Evolutionary conservation across 2,329 filamentous ascomycete species (phyloP).

Genomic region (Pseudovirgaria hyperparasitica): DNA sequence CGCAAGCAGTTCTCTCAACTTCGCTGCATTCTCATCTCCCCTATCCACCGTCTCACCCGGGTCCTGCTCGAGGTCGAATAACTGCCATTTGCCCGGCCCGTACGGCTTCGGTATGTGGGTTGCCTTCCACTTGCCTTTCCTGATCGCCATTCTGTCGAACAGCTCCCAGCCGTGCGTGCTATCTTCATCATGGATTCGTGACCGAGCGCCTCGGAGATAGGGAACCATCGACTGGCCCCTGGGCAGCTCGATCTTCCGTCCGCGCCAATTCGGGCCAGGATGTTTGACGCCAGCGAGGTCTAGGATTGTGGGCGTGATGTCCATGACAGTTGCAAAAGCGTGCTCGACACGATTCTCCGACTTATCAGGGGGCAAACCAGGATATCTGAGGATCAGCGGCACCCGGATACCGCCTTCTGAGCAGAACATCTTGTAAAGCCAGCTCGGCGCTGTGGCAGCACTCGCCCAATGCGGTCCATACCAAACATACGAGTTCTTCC

Average conservation of each 20-base stretch:
- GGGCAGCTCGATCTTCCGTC: conserved; percentile 23
- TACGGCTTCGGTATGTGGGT: conserved; percentile 16
- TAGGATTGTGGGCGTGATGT: conserved; percentile 23
- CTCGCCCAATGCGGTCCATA: conserved; percentile 23
- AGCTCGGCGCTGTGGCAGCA: conserved; percentile 10
- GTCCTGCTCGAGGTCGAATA: conserved; percentile 20
- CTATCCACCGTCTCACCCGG: conserved; percentile 22
- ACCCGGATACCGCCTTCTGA: conserved; percentile 21
- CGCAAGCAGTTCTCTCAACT: conserved; percentile 15
- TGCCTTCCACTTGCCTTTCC: conserved; percentile 24
- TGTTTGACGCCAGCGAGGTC: conserved; percentile 20
- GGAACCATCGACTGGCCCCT: conserved; percentile 2
- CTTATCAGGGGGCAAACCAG: conserved; percentile 5
- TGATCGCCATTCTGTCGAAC: conserved; percentile 20
- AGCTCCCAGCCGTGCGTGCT: conserved; percentile 21
- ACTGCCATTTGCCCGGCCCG: conserved; percentile 19
- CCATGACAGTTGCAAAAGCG: conserved; percentile 25
- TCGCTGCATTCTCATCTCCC: conserved; percentile 11
- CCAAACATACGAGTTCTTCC: conserved; percentile 22
- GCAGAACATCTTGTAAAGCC: conserved; percentile 11
- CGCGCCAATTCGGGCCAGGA: conserved; percentile 15
- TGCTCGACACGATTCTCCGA: conserved; percentile 11
- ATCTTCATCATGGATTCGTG: conserved; percentile 12
- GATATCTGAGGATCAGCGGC: conserved; percentile 24
- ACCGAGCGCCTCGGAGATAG: not conserved